Percentiles rank a stretch among this genome's conserved stretches.
Evolutionary conservation across 768 basidiomycete species (phyloP).

Genomic region (Krasilnikovozyma curviuscula): DNA sequence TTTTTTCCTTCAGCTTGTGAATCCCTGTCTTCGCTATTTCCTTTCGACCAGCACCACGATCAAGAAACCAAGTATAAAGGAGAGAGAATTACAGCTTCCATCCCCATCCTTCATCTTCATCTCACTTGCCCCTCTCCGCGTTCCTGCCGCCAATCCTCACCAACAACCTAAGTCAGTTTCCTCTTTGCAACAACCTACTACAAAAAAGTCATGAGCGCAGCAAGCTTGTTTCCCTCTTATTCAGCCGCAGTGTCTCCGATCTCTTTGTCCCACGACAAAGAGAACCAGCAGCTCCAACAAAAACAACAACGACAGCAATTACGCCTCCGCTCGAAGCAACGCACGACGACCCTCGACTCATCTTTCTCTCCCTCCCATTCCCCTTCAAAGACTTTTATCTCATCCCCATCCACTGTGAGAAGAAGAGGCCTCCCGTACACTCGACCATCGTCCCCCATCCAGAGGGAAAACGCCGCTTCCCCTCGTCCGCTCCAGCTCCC

Average conservation of each 20-base stretch:
- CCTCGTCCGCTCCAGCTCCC: no score
- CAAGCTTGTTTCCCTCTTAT: neutral
- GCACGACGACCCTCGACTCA: no score
- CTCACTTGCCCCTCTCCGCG: neutral
- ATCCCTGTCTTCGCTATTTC: neutral
- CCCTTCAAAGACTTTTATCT: no score
- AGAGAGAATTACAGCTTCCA: constrained; percentile 1
- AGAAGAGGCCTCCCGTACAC: no score
- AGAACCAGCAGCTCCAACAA: no score
- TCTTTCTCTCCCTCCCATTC: no score
- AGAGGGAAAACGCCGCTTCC: no score
- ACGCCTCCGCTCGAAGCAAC: constrained; percentile 7
- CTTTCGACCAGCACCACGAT: neutral
- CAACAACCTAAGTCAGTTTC: neutral
- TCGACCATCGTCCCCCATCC: no score
- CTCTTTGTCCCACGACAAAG: no score
- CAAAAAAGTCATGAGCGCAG: neutral
- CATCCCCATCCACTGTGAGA: no score
- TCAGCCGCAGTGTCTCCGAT: neutral
- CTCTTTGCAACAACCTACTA: neutral
- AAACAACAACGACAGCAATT: no score
- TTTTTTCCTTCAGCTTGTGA: no score
- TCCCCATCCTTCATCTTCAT: neutral
- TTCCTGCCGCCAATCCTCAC: neutral
- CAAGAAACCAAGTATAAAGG: neutral